Conservation (phyloP, 176 grass and related monocot genomes). For the Dendrocalamus sinicus region DNA sequence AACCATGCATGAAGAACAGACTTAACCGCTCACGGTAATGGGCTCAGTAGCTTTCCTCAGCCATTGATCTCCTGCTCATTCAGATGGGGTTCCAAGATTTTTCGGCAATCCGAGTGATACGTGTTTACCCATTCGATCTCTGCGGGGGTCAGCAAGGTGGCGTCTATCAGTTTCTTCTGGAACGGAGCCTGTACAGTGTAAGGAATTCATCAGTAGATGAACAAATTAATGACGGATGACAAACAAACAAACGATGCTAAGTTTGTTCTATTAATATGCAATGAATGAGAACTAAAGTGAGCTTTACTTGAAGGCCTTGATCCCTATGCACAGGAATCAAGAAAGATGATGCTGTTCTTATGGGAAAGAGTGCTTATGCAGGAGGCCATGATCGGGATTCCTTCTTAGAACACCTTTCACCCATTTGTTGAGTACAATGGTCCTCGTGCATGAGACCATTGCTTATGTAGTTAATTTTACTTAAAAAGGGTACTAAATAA, state of each 20-base stretch:
- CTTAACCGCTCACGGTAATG: constrained; percentile 46
- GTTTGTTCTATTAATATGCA: not conserved
- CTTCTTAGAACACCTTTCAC: not conserved
- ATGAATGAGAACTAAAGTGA: not conserved
- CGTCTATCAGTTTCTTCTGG: constrained; percentile 84
- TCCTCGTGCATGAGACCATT: not conserved
- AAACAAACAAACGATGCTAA: not conserved
- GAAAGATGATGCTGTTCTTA: not conserved
- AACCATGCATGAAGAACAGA: constrained; percentile 5
- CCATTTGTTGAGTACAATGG: not conserved
- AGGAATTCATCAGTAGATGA: constrained; percentile 17
- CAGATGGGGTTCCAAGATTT: constrained; percentile 62
- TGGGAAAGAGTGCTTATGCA: not conserved
- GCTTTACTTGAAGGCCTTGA: not conserved
- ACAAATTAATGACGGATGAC: constrained; percentile 1
- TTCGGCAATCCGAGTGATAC: constrained; percentile 69
- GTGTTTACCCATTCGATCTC: constrained; percentile 91
- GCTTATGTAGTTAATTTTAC: not conserved
- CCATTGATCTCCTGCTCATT: constrained; percentile 83
- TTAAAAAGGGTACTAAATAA: not conserved
- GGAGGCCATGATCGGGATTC: not conserved
- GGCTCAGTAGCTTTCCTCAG: constrained; percentile 75
- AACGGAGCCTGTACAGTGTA: constrained; percentile 67
- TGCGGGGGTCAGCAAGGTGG: constrained; percentile 53
- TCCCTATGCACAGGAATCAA: not conserved